Evolutionary conservation across 352 stramenopile species (phyloP), one percentile per base, ranked within the genome.

Genomic region (Phytophthora capsici): DNA sequence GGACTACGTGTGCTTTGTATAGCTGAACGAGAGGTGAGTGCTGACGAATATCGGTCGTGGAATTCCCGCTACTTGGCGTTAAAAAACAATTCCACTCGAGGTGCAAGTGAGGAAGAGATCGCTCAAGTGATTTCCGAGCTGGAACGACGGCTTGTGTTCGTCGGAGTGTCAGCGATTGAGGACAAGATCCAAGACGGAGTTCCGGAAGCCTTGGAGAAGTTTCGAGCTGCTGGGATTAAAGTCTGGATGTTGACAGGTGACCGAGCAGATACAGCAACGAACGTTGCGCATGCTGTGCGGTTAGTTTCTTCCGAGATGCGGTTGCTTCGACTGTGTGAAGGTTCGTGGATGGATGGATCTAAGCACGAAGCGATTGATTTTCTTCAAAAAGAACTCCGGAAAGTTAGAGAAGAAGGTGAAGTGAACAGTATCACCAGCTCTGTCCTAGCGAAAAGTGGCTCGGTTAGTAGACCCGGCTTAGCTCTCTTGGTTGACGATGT

Each of bases 161-260:
- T 89, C 2, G 83, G 81, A 3, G 73, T 90, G 6, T 83, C 75
- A 6, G 82, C 71, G 0, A 90, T 91, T 41, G 83, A 91, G 56
- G 83, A 91, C 59, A 85, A 86, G 46, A 82, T 91, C 23, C 83
- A 91, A 57, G 73, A 84, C 10, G 83, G 78, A 0, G 79, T 64
- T 8, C 75, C 83, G 1, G 76, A 89, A 44, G 72, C 78, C 9
- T 63, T 91, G 1, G 75, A 84, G 50, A 88, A 77, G 20, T 80
- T 91, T 22, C 78, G 81, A 20, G 73, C 77, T 5, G 80, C 84
- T 2, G 82, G 84, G 0, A 86, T 92, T 57, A 92, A 89, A 53
- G 75, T 92, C 9, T 92, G 82, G 84, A 90, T 92, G 81, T 68
- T 92, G 17, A 90, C 84, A 1, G 80, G 84, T 3, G 84, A 92